phyloP scores from a whole-genome alignment of 176 grass and related monocot species.

The Calamus simplicifolius region DNA sequence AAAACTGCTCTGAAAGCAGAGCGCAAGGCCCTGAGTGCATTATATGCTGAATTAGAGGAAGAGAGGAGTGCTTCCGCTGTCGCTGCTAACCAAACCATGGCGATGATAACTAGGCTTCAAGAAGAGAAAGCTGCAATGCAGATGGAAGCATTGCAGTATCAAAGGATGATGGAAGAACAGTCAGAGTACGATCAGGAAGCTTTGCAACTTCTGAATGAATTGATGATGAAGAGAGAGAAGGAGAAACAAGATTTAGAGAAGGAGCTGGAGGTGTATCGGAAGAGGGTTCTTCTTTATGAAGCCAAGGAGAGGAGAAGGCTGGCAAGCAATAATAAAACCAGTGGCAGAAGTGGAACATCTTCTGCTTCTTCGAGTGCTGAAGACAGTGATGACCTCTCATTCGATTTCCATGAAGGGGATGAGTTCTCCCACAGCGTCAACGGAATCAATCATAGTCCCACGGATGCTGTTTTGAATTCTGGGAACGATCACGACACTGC shows the following conservation, averaged over 20 bases:
- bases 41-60: conserved; percentile 88
- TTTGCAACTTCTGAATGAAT: conserved; percentile 76
- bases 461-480: conserved; percentile 45
- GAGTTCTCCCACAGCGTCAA: conserved; percentile 53
- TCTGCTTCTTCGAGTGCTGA: conserved; percentile 83
- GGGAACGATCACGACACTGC: conserved; percentile 32
- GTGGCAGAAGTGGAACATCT: conserved; percentile 50
- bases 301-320: conserved; percentile 46
- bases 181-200: conserved; percentile 97
- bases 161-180: conserved; percentile 96
- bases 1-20: conserved; percentile 62
- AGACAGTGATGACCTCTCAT: conserved; percentile 58
- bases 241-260: conserved; percentile 90
- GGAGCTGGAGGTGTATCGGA: conserved; percentile 49
- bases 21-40: conserved; percentile 47
- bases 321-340: conserved; percentile 41
- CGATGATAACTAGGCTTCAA: conserved; percentile 98
- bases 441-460: conserved; percentile 43
- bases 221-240: conserved; percentile 86
- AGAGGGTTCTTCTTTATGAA: conserved; percentile 65
- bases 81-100: conserved; percentile 93
- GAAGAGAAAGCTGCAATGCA: conserved; percentile 99
- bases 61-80: conserved; percentile 87
- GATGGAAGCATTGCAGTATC: conserved; percentile 98
- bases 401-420: conserved; percentile 51